These are phyloP conservation scores for Spathaspora arborariae DNA, from an alignment of 805 yeast species.

Conservation along the genomic window DNA sequence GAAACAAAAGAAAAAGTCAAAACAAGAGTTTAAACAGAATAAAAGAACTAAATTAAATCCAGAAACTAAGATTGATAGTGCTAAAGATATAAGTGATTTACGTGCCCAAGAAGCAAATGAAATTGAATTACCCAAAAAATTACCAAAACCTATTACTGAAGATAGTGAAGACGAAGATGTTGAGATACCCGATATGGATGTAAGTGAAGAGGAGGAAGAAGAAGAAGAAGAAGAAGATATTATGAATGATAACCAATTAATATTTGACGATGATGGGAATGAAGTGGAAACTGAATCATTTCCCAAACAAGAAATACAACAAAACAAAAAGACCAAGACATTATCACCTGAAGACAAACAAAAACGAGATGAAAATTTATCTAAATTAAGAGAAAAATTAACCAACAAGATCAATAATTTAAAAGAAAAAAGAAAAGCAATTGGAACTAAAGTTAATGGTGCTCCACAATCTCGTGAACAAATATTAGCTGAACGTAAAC, in stretches of 20 bases:
- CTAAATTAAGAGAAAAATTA: constrained; percentile 72
- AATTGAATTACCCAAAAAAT: constrained; percentile 33
- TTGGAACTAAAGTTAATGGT: constrained; percentile 76
- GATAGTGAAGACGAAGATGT: constrained; percentile 6
- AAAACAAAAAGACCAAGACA: constrained; percentile 8
- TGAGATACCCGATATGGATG: constrained; percentile 12
- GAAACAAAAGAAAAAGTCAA: constrained; percentile 76
- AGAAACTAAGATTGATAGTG: constrained; percentile 42
- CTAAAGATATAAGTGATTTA: constrained; percentile 56
- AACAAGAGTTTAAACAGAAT: constrained; percentile 56
- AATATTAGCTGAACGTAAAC: constrained; percentile 60
- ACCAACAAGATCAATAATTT: constrained; percentile 66
- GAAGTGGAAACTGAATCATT: constrained; percentile 13
- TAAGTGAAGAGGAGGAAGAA: constrained; percentile 3
- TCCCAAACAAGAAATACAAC: constrained; percentile 7
- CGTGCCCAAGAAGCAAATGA: constrained; percentile 53
- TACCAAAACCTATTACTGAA: constrained; percentile 9
- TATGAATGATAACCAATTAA: constrained; percentile 27
- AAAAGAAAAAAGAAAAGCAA: constrained; percentile 85
- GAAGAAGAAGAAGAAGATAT: constrained; percentile 19
- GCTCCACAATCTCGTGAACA: constrained; percentile 86
- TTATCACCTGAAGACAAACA: constrained; percentile 47
- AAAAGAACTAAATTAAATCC: constrained; percentile 79
- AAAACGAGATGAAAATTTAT: constrained; percentile 51
- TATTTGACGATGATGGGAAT: constrained; percentile 64